phyloP scores from a whole-genome alignment of 441 rosid species.

The Manihot esculenta region DNA sequence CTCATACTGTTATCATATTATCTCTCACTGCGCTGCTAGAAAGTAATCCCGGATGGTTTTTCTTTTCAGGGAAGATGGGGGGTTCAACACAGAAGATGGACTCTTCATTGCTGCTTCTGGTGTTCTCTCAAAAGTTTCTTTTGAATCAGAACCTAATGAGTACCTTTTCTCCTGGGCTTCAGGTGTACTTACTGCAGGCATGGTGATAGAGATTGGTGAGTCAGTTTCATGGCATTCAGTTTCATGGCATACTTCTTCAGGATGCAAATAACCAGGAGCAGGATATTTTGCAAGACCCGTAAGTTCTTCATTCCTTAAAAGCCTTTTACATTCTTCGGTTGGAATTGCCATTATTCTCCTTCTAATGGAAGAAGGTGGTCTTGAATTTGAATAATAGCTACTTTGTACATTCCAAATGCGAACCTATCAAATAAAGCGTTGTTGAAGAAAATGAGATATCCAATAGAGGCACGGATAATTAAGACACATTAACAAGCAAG shows the following conservation, averaged over 20 bases:
- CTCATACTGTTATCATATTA: neutral
- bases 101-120: slow-evolving; percentile 60
- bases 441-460: slow-evolving; percentile 8
- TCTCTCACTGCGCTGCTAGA: slow-evolving; percentile 29
- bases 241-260: slow-evolving; percentile 33
- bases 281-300: slow-evolving; percentile 30
- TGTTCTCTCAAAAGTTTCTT: slow-evolving; percentile 45
- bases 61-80: slow-evolving; percentile 83
- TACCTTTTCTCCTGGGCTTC: slow-evolving; percentile 48
- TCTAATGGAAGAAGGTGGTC: slow-evolving; percentile 47
- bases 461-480: neutral
- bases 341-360: slow-evolving; percentile 72
- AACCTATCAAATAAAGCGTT: slow-evolving; percentile 42
- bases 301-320: slow-evolving; percentile 39
- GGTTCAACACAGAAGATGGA: slow-evolving; percentile 82
- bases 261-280: slow-evolving; percentile 19
- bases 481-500: neutral
- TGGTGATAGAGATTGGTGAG: slow-evolving; percentile 28
- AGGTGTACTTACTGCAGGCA: slow-evolving; percentile 51
- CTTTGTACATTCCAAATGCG: slow-evolving; percentile 66
- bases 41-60: slow-evolving; percentile 89
- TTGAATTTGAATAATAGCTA: slow-evolving; percentile 36
- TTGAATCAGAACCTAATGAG: slow-evolving; percentile 31
- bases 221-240: slow-evolving; percentile 20
- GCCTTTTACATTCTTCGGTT: slow-evolving; percentile 38